Evolutionary conservation across 768 basidiomycete species (phyloP).

Genomic region (Phlegmacium glaucopus): DNA sequence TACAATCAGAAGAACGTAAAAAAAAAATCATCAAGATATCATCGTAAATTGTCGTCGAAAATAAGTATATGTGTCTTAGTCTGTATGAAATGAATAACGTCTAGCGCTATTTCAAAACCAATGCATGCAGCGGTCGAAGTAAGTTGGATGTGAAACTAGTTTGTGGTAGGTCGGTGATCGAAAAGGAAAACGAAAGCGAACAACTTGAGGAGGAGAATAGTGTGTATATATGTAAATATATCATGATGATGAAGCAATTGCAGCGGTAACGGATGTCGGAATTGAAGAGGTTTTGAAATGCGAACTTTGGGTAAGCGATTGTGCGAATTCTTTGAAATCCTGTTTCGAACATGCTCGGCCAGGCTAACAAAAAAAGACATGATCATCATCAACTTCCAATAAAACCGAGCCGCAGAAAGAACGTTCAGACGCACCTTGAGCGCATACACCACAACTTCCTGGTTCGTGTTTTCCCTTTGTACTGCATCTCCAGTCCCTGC

Average conservation of each 20-base stretch:
- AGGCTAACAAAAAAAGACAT: constrained; percentile 28
- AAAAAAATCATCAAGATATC: no score
- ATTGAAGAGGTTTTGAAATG: constrained; percentile 27
- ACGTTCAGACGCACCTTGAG: constrained; percentile 46
- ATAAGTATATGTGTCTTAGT: no score
- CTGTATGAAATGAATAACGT: no score
- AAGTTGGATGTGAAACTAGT: no score
- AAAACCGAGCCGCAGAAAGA: neutral
- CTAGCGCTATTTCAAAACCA: no score
- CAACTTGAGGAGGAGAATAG: constrained; percentile 4
- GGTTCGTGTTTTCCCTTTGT: constrained; percentile 1
- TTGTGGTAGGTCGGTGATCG: neutral
- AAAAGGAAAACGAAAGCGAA: neutral
- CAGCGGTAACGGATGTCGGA: neutral
- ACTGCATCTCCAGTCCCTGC: neutral
- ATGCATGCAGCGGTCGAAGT: no score
- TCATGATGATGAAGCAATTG: no score
- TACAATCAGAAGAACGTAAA: no score
- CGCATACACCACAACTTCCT: constrained; percentile 58
- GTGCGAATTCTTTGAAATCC: constrained; percentile 53
- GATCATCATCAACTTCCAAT: neutral
- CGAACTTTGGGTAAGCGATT: constrained; percentile 36
- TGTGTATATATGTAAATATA: constrained; percentile 10
- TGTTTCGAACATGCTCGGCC: constrained; percentile 46
- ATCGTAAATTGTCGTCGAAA: no score